A percentile compares a stretch with the other conserved stretches of the same genome.
Evolutionary conservation across 345 rosid genomes (phyloP).

Genomic region (Reutealis trisperma): DNA sequence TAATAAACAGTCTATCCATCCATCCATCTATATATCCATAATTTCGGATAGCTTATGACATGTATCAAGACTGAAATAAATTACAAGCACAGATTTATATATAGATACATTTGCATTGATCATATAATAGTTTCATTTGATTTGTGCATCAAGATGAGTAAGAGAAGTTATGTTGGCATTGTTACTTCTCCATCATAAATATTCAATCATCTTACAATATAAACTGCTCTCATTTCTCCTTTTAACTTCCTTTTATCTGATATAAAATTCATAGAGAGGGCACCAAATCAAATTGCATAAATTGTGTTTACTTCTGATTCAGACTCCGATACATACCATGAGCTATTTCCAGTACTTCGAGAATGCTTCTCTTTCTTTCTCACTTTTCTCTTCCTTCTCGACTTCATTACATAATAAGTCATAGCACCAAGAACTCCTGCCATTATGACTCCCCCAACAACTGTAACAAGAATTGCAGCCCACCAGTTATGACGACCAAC

Average conservation of each 20-base stretch:
- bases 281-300: slow-evolving; percentile 60
- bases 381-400: slow-evolving; percentile 49
- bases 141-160: too few relatives aligned
- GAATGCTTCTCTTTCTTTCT: slow-evolving; percentile 57
- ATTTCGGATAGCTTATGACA: too few relatives aligned
- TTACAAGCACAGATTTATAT: too few relatives aligned
- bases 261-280: not conserved
- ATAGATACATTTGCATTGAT: too few relatives aligned
- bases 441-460: slow-evolving; percentile 71
- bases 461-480: slow-evolving; percentile 80
- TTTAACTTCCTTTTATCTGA: too few relatives aligned
- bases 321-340: slow-evolving; percentile 47
- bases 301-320: slow-evolving; percentile 71
- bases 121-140: too few relatives aligned
- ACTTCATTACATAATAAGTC: slow-evolving; percentile 78
- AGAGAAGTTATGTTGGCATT: not conserved
- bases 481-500: slow-evolving; percentile 65
- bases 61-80: too few relatives aligned
- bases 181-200: not conserved
- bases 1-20: too few relatives aligned
- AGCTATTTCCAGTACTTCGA: slow-evolving; percentile 31
- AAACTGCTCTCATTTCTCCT: not conserved
- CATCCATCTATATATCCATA: too few relatives aligned
- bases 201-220: not conserved
- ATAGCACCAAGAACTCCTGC: slow-evolving; percentile 65